These are phyloP conservation scores for Trichoderma atroviride DNA, from an alignment of 2,329 filamentous ascomycete species.

Conservation along the genomic window DNA sequence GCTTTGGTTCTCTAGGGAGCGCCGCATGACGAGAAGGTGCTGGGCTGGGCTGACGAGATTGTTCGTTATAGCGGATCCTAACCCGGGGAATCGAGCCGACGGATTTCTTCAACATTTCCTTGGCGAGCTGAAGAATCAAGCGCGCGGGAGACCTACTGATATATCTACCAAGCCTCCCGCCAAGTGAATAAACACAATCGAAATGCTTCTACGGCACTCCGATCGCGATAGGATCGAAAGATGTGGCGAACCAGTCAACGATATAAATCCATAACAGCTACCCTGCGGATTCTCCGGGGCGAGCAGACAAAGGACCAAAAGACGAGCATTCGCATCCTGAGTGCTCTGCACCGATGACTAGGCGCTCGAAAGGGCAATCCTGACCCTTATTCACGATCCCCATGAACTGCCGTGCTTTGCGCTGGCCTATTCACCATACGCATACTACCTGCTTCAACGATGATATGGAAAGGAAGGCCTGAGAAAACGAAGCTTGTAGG, in stretches of 20 bases:
- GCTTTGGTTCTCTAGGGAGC: neutral
- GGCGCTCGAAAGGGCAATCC: neutral
- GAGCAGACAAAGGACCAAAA: neutral
- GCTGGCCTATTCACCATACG: neutral
- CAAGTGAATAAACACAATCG: conserved; percentile 30
- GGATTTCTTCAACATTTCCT: conserved; percentile 52
- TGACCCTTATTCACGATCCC: neutral
- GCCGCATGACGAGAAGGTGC: neutral
- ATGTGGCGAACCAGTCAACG: neutral
- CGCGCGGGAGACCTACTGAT: conserved; percentile 49
- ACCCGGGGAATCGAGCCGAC: conserved; percentile 30
- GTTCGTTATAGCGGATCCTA: conserved; percentile 38
- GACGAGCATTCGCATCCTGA: neutral
- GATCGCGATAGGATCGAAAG: neutral
- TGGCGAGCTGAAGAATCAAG: conserved; percentile 55
- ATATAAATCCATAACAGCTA: too few species aligned
- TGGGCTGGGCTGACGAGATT: conserved; percentile 1
- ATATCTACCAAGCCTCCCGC: conserved; percentile 36
- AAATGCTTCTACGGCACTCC: neutral
- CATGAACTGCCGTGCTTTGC: too few species aligned
- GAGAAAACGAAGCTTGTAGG: neutral
- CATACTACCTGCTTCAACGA: neutral
- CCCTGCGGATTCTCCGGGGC: neutral
- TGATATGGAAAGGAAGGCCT: neutral
- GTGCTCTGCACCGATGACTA: neutral